Evolutionary conservation across 345 rosid species (phyloP), one percentile per base, ranked within the genome.

Genomic region (Arabidopsis suecica): DNA sequence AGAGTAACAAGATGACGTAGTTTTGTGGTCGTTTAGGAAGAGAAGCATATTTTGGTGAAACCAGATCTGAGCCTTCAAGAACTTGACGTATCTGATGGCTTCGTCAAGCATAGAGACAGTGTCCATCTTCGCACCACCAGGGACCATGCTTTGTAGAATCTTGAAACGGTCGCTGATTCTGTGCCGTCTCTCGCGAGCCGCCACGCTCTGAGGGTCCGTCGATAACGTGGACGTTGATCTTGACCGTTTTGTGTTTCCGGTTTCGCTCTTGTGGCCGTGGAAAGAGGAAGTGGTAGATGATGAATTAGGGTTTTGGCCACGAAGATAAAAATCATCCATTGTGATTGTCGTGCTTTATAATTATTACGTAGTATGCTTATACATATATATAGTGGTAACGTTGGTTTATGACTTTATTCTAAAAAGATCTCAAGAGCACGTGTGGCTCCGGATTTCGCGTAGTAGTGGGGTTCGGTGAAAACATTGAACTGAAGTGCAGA

Each of bases 71-170:
- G 91, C 74, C 76, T 93, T 88, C 41, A 93, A 81, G 81, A 89
- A 86, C 89, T 93, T 91, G n/a, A 93, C 97, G 73, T 93, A 93
- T 16, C 85, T 80, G 37, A 93, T 93, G 68, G 97, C 92, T 69
- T 89, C 97, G 40, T 93, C 97, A 9, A 93, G 77, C 97, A 93
- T 89, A 33, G 97, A 89, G 34, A 87, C 97, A 0, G 98, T 93
- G 73, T 93, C 98, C 97, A 93, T 86, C 77, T 91, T 93, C 3
- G 86, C 70, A 32, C 93, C 98, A 6, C 96, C 96, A 7, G 97
- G 98, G 72, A 93, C 89, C 80, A 93, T 71, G 80, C 93, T 91
- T 70, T 87, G 96, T 56, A 93, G 70, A 78, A 85, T 86, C 91
- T 91, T 93, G 84, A 93, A 89, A 38, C 97, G 81, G 75, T 89